Percentiles rank a stretch among this genome's conserved stretches.
These are phyloP conservation scores for Thalassiosira mediterranea DNA, from an alignment of 352 stramenopile genomes.

Conservation along the genomic window DNA sequence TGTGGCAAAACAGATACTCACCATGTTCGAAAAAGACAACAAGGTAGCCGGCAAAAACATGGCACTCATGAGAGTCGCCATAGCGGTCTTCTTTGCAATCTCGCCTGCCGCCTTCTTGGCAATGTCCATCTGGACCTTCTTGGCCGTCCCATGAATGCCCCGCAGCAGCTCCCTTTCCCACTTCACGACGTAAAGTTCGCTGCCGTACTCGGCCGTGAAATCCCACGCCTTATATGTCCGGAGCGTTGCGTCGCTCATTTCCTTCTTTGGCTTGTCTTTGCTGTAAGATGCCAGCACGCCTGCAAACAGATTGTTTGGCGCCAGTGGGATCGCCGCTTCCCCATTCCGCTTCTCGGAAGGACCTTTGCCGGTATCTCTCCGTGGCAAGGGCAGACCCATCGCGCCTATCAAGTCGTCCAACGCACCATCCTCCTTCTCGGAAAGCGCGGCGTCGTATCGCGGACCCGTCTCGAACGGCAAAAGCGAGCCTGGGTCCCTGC, in stretches of 20 bases:
- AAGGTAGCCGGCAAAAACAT: conserved; percentile 68
- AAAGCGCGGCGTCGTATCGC: conserved; percentile 46
- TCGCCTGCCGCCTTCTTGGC: conserved; percentile 55
- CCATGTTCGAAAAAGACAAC: conserved; percentile 32
- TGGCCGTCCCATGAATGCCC: conserved; percentile 68
- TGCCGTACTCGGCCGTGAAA: conserved; percentile 66
- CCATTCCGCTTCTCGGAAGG: too few relatives aligned
- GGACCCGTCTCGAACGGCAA: conserved; percentile 65
- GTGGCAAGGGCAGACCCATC: too few relatives aligned
- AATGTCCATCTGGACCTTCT: conserved; percentile 50
- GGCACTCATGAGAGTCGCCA: conserved; percentile 70
- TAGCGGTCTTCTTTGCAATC: conserved; percentile 70
- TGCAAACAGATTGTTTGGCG: too few relatives aligned
- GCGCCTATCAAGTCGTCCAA: conserved; percentile 67
- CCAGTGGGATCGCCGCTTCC: too few relatives aligned
- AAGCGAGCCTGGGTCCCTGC: conserved; percentile 70
- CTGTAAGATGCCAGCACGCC: conserved; percentile 62
- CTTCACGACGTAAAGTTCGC: conserved; percentile 73
- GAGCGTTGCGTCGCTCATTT: conserved; percentile 27
- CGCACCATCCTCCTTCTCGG: conserved; percentile 71
- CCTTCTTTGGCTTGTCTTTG: neutral
- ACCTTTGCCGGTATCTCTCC: too few relatives aligned
- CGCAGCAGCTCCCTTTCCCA: conserved; percentile 73
- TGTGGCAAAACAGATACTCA: too few relatives aligned
- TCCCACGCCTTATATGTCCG: conserved; percentile 68